phyloP scores from a whole-genome alignment of 139 green algal genomes.

The Chlamydomonas eustigma region DNA sequence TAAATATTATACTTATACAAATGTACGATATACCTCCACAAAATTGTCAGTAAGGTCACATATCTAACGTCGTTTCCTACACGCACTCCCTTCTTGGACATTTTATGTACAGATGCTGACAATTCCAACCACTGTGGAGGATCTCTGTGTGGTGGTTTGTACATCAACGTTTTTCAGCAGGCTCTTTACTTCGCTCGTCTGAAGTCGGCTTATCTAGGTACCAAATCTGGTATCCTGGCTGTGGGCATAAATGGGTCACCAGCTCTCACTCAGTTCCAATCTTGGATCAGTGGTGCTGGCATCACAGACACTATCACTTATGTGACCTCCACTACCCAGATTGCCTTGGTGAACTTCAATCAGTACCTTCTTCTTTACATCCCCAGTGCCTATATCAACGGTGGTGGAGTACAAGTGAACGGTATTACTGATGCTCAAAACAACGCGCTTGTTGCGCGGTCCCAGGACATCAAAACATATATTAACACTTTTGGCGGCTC shows the following conservation, averaged over 20 bases:
- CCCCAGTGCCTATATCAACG: constrained; percentile 15
- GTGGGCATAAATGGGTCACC: constrained; percentile 13
- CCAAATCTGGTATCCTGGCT: constrained; percentile 3
- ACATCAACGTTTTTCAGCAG: constrained; percentile 13
- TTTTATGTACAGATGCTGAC: background rate
- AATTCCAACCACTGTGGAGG: background rate
- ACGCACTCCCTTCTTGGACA: background rate
- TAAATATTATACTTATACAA: background rate
- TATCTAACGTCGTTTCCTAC: background rate
- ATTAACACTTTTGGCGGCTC: constrained; percentile 22
- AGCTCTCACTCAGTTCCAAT: background rate
- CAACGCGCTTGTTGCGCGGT: constrained; percentile 16
- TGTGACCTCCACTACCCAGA: background rate
- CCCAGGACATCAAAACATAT: constrained; percentile 5
- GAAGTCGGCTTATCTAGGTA: background rate
- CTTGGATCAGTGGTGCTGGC: background rate
- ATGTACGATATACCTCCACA: background rate
- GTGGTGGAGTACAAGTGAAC: background rate
- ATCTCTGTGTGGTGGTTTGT: constrained; percentile 16
- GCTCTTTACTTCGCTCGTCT: background rate
- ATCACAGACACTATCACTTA: background rate
- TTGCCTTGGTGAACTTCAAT: constrained; percentile 13
- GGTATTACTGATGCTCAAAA: constrained; percentile 21
- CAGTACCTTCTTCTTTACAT: constrained; percentile 7
- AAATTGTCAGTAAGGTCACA: background rate